Conservation (phyloP, 176 grass and related monocot species). For the Avena sativa region DNA sequence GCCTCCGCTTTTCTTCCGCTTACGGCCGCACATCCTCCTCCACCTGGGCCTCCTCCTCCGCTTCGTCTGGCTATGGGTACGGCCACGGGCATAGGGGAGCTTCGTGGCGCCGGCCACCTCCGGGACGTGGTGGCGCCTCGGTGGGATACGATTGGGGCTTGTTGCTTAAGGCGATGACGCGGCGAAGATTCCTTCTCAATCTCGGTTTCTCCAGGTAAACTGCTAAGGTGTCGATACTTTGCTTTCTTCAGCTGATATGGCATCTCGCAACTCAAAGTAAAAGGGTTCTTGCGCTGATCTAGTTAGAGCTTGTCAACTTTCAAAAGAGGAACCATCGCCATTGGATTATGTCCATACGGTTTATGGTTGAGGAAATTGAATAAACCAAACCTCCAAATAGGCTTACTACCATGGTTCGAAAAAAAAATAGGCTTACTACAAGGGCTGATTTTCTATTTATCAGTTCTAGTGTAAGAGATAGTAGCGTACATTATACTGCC, state of each 20-base stretch:
- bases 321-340: not conserved
- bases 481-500: not conserved
- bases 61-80: slow-evolving; percentile 37
- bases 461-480: not conserved
- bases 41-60: slow-evolving; percentile 42
- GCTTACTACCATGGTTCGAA: too few relatives aligned
- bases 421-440: not conserved
- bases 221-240: not conserved
- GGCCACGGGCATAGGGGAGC: slow-evolving; percentile 42
- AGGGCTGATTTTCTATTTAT: not conserved
- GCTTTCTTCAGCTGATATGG: slow-evolving; percentile 11
- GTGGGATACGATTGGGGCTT: slow-evolving; percentile 53
- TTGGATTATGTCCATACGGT: not conserved
- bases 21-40: slow-evolving; percentile 45
- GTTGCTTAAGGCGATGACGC: slow-evolving; percentile 51
- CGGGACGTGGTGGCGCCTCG: slow-evolving; percentile 19
- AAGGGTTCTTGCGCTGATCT: not conserved
- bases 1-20: slow-evolving; percentile 41
- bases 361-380: not conserved
- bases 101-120: slow-evolving; percentile 47
- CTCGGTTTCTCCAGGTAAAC: slow-evolving; percentile 51
- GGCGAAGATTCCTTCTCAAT: slow-evolving; percentile 61
- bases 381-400: slow-evolving; percentile 7
- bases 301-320: not conserved
- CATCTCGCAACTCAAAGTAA: not conserved